Evolutionary conservation across 306 rosid species (phyloP), one percentile per base, ranked within the genome.

Genomic region (Casuarina cunninghamiana): DNA sequence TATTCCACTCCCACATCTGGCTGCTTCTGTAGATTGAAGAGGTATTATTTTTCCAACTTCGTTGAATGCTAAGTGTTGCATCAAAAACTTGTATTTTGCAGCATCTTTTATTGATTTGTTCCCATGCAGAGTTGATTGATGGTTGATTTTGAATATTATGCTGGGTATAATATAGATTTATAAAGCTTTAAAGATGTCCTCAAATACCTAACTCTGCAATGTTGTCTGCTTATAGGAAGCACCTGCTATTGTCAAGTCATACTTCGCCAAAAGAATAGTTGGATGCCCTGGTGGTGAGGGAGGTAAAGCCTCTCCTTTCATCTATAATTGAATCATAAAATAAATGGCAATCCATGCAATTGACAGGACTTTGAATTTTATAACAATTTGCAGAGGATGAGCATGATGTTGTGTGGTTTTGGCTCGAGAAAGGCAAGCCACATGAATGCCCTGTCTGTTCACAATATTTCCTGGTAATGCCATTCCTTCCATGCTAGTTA

Each of bases 401-500:
- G 81, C 87, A 87, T 15, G 89, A 87, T 78, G 89, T 87, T 63
- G 89, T 84, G 50, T 87, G 91, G 91, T 84, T 85, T 73, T 83
- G 91, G 85, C 82, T 87, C 76, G 88, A 85, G 85, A 85, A 82
- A 75, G 87, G 77, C 53, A 79, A 84, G 76, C 77, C 85, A 9
- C 85, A 78, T 48, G 91, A 85, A 80, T 85, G 89, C 76, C 84
- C 84, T 6, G 85, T 85, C 71, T 87, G 89, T 78, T 71, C 79
- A 4, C 90, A 87, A 46, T 74, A 81, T 68, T 84, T 87, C 75
- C 76, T 67, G 88, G 90, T 84, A 53, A 83, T 49, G 32, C 32
- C 51, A 35, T 51, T 72, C 62, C 50, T 51, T 49, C 58, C 57
- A 49, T 72, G 2, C 1, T 32, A 35, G 2, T 41, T 41, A 4